Percentiles rank a stretch among this genome's conserved stretches.
Evolutionary conservation across 2,329 filamentous ascomycete species (phyloP).

Genomic region (Trichoderma gracile): DNA sequence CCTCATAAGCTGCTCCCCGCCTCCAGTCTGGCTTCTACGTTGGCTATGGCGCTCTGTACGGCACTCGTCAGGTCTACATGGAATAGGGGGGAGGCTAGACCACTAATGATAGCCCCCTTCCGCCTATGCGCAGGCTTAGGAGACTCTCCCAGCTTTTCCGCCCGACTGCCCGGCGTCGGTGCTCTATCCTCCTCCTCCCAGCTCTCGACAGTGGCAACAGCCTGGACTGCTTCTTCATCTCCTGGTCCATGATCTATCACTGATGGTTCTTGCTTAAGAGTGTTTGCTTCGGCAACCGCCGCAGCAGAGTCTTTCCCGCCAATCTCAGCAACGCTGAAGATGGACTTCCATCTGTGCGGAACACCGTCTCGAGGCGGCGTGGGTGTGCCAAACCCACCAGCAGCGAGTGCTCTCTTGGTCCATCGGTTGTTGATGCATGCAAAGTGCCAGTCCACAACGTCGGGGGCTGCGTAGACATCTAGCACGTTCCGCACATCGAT

Average conservation of each 20-base stretch:
- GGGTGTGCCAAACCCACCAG: conserved; percentile 86
- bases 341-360: conserved; percentile 81
- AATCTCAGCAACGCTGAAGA: conserved; percentile 90
- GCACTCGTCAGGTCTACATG: conserved; percentile 90
- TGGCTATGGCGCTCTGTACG: conserved; percentile 81
- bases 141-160: conserved; percentile 40
- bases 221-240: conserved; percentile 44
- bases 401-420: conserved; percentile 86
- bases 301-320: conserved; percentile 71
- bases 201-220: conserved; percentile 26
- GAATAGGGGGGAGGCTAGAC: conserved; percentile 89
- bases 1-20: not conserved
- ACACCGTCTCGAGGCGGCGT: conserved; percentile 49
- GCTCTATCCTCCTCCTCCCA: conserved; percentile 35
- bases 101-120: conserved; percentile 69
- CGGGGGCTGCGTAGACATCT: conserved; percentile 77
- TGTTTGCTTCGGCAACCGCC: conserved; percentile 63
- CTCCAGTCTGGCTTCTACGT: conserved; percentile 61
- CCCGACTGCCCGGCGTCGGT: not conserved
- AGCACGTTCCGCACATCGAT: conserved; percentile 95
- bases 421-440: conserved; percentile 87
- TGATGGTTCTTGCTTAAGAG: conserved; percentile 50
- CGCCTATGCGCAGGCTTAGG: conserved; percentile 39
- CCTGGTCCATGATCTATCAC: conserved; percentile 19
- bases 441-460: conserved; percentile 91